phyloP scores from a whole-genome alignment of 257 asterid genomes.

The Lavandula angustifolia region DNA sequence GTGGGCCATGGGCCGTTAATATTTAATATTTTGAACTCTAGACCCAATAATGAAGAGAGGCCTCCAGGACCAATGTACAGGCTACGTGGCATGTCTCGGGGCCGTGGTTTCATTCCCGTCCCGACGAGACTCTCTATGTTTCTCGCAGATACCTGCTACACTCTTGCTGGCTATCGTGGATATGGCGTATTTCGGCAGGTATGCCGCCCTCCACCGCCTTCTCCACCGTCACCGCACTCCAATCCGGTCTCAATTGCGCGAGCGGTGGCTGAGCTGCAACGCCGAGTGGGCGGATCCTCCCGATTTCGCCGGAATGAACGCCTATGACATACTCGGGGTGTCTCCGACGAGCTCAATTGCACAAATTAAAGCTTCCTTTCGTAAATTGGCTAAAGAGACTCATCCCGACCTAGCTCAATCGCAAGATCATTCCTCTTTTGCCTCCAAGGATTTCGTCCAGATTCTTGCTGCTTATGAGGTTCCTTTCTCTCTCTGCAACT shows the following conservation, averaged over 20 bases:
- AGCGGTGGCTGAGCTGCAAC: conserved; percentile 54
- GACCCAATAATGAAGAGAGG: too few relatives aligned
- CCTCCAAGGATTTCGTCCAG: conserved; percentile 62
- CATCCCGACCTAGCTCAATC: conserved; percentile 80
- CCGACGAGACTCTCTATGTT: too few relatives aligned
- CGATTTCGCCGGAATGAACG: conserved; percentile 64
- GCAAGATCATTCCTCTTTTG: conserved; percentile 36
- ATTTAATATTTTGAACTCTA: too few relatives aligned
- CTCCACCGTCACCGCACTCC: conserved; percentile 37
- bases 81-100: too few relatives aligned
- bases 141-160: too few relatives aligned
- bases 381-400: conserved; percentile 85
- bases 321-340: conserved; percentile 80
- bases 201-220: conserved; percentile 33
- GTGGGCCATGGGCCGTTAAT: too few relatives aligned
- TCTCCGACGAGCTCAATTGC: conserved; percentile 63
- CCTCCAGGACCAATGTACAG: too few relatives aligned
- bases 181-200: conserved; percentile 49
- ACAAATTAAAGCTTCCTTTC: conserved; percentile 77
- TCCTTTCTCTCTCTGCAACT: conserved; percentile 4
- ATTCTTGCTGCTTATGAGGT: conserved; percentile 97
- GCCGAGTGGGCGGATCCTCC: conserved; percentile 56
- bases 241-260: conserved; percentile 31
- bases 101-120: too few relatives aligned
- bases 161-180: too few relatives aligned